Base-by-base conservation (phyloP, 495 filamentous ascomycete genomes). In the Emericellopsis terricola region DNA sequence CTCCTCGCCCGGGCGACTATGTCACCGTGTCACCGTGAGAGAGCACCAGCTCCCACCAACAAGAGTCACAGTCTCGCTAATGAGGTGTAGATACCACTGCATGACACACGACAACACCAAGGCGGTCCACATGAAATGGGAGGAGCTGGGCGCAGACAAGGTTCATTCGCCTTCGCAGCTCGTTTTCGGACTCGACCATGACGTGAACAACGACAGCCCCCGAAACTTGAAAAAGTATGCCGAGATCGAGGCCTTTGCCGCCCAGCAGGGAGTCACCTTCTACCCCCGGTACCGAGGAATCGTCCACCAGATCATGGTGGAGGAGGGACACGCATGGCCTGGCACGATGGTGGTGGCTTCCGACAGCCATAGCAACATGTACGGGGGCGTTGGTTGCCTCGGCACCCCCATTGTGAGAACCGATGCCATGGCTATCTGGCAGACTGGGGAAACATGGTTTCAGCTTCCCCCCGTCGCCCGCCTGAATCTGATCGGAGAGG, bases 21-120 rank as follows among this genome's bases (percentile, higher is more conserved):
- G 72, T 94, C 31, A 81, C 72, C 0, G 64, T 94, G 19, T 55
- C 65, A n/a, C n/a, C n/a, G n/a, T n/a, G n/a, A n/a, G n/a, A n/a
- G n/a, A n/a, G n/a, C n/a, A n/a, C n/a, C n/a, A n/a, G n/a, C n/a
- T n/a, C n/a, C n/a, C n/a, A n/a, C n/a, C n/a, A n/a, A n/a, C n/a
- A n/a, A n/a, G n/a, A n/a, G n/a, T n/a, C n/a, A n/a, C n/a, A n/a
- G n/a, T n/a, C n/a, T n/a, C n/a, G n/a, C n/a, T n/a, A n/a, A n/a
- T n/a, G n/a, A n/a, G n/a, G n/a, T n/a, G n/a, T n/a, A n/a, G n/a
- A n/a, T 65, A 80, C 38, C 61, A 64, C 16, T 79, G 78, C 59
- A 89, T 94, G 75, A 86, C 83, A 0, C 87, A 97, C 55, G 89
- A 97, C 53, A 94, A 97, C 56, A 74, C 74, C 0, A 91, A 76